These are phyloP conservation scores for Musa troglodytarum DNA, from an alignment of 176 grass and related monocot species.

Conservation along the genomic window DNA sequence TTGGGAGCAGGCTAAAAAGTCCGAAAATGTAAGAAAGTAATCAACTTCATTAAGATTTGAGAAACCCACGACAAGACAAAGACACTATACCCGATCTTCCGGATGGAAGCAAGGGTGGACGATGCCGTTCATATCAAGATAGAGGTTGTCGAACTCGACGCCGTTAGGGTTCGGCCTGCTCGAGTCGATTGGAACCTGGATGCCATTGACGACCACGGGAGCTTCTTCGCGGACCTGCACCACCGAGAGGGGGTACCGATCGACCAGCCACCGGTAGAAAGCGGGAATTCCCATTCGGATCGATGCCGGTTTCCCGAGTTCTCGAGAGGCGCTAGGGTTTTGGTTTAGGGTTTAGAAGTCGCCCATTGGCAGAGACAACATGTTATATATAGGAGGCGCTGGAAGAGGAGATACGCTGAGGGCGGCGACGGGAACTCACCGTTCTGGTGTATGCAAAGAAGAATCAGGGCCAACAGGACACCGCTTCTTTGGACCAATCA, in stretches of 20 bases:
- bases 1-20: slow-evolving; percentile 17
- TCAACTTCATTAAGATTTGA: not conserved
- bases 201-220: slow-evolving; percentile 24
- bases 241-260: slow-evolving; percentile 20
- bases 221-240: slow-evolving; percentile 20
- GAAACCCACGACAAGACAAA: not conserved
- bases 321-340: too few relatives aligned
- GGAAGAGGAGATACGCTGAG: too few relatives aligned
- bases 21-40: not conserved
- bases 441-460: too few relatives aligned
- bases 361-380: too few relatives aligned
- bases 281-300: slow-evolving; percentile 34
- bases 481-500: too few relatives aligned
- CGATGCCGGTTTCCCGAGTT: not conserved
- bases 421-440: too few relatives aligned
- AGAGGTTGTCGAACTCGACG: slow-evolving; percentile 47
- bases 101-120: slow-evolving; percentile 51
- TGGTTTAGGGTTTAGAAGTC: too few relatives aligned
- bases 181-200: slow-evolving; percentile 26
- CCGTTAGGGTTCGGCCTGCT: slow-evolving; percentile 32
- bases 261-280: slow-evolving; percentile 37
- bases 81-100: slow-evolving; percentile 24
- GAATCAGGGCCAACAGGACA: too few relatives aligned
- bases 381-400: too few relatives aligned
- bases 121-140: slow-evolving; percentile 43